Conservation (phyloP, 148 eudicot species). For the Rheum nobile region DNA sequence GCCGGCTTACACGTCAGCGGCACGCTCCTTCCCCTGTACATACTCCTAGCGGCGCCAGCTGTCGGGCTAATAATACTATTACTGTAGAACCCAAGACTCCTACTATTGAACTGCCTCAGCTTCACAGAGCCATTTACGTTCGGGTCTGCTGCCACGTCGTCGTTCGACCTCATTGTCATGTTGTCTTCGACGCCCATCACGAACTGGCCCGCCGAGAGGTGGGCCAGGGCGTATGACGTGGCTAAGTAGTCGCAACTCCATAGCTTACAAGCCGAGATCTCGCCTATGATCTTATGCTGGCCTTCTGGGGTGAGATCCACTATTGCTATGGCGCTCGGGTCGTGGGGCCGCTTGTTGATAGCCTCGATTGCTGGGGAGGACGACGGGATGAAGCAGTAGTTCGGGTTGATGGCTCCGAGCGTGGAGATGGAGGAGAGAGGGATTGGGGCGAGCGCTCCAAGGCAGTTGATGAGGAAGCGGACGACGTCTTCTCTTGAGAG, state of each 20-base stretch:
- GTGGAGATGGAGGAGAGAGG: conserved; percentile 77
- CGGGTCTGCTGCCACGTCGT: conserved; percentile 23
- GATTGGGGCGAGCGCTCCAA: conserved; percentile 93
- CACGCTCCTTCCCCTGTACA: conserved; percentile 86
- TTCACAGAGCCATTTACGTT: conserved; percentile 26
- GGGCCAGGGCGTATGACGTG: conserved; percentile 86
- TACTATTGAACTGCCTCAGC: conserved; percentile 58
- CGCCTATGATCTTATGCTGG: conserved; percentile 62
- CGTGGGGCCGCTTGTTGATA: conserved; percentile 40
- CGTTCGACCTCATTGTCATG: conserved; percentile 20
- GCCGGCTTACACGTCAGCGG: conserved; percentile 76
- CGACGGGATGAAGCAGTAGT: conserved; percentile 49
- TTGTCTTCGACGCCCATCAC: conserved; percentile 97
- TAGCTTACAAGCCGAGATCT: conserved; percentile 71
- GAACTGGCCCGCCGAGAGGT: conserved; percentile 84
- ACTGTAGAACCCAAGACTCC: conserved; percentile 68
- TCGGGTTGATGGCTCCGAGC: conserved; percentile 55
- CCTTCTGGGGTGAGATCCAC: conserved; percentile 58
- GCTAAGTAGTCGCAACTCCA: conserved; percentile 87
- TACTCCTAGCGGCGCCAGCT: conserved; percentile 48
- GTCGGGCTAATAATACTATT: conserved; percentile 29
- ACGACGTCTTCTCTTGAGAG: conserved; percentile 86
- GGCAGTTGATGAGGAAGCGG: conserved; percentile 87
- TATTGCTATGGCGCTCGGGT: conserved; percentile 76
- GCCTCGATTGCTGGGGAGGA: conserved; percentile 53